Conservation (phyloP, 2,329 filamentous ascomycete genomes). For the Fusarium scirpi region DNA sequence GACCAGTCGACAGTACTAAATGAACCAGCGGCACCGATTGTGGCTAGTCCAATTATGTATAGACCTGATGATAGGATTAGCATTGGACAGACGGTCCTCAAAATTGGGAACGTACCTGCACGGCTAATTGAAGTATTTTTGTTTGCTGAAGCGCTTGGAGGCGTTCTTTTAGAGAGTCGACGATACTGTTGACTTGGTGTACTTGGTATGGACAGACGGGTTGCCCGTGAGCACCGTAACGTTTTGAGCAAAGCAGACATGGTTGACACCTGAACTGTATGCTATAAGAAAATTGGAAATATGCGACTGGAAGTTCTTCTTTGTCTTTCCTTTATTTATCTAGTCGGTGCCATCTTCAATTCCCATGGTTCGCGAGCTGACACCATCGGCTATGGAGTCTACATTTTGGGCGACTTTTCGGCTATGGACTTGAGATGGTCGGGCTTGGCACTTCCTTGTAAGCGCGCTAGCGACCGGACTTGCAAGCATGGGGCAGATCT, state of each 20-base stretch:
- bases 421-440: neutral
- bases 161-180: neutral
- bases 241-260: neutral
- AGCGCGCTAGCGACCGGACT: neutral
- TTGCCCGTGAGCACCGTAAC: fast-evolving
- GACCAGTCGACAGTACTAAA: fast-evolving
- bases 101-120: neutral
- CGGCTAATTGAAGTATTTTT: too few relatives aligned
- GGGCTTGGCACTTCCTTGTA: neutral
- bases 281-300: too few relatives aligned
- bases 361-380: too few relatives aligned
- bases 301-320: too few relatives aligned
- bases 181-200: fast-evolving
- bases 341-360: too few relatives aligned
- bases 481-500: neutral
- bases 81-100: neutral
- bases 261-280: too few relatives aligned
- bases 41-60: neutral
- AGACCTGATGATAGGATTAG: neutral
- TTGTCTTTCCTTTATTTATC: too few relatives aligned
- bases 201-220: fast-evolving
- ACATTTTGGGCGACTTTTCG: neutral
- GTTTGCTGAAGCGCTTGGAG: fast-evolving
- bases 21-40: neutral
- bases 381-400: slow-evolving; percentile 2